Evolutionary conservation across 352 stramenopile genomes (phyloP), one percentile per base, ranked within the genome.

Genomic region (Phytophthora chlamydospora): DNA sequence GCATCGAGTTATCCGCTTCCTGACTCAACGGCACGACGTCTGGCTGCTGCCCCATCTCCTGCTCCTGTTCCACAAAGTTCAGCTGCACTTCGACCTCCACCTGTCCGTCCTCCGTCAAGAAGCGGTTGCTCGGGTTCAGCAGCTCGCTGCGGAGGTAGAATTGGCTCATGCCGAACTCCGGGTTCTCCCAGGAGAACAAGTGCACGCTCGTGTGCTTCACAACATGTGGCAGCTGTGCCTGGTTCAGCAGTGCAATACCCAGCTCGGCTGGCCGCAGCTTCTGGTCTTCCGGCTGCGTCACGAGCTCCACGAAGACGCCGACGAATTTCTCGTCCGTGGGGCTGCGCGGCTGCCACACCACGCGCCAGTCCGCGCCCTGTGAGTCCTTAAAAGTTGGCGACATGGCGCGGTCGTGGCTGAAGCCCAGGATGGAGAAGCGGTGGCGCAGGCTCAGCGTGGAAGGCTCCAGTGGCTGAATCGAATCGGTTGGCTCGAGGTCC

Each of bases 311-410:
- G 41, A 81, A 83, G 24, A 91, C 66, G 29, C 82, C 79, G 12
- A 87, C 80, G 48, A 69, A 80, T 12, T 80, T 51, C 51, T 66
- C 51, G 39, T 85, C 62, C 11, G 78, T 58, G 19, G 60, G 60
- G 8, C 85, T 84, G 48, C 77, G 67, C 11, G 79, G 78, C 17
- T 83, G 83, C 82, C 82, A 93, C 55, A 85, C 58, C 11, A 93
- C 65, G 31, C 83, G 78, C 85, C 85, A 93, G 29, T 60, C 46
- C 16, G 64, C 64, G 27, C 71, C 79, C 6, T 54, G 42, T 5
- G 69, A 66, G 55, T 93, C 85, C 11, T 48, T 53, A 53, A 76
- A 36, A 2, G 43, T 7, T 1, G 68, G 43, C 6, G 78, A 87
- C 6, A 72, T 19, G 19, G 85, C 27, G 0, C 60, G 68, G 19